Conservation (phyloP, 768 basidiomycete species). For the Tulasnella sp. region DNA sequence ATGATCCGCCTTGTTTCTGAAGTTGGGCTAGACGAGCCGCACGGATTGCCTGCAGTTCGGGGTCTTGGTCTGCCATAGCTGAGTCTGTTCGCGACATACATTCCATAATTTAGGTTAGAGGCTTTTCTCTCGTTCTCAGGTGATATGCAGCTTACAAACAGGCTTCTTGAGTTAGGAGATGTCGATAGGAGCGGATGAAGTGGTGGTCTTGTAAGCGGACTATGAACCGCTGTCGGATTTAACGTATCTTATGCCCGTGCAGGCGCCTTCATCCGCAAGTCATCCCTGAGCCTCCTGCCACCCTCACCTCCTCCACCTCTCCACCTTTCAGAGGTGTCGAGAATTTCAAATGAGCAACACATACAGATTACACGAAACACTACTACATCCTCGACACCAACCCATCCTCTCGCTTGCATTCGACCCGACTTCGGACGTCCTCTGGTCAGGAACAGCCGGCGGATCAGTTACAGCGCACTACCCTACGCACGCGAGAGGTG, state of each 20-base stretch:
- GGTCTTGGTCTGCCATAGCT: conserved; percentile 40
- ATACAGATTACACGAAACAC: background rate
- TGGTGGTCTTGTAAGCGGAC: too few relatives aligned
- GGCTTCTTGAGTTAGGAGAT: background rate
- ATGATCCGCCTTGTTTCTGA: conserved; percentile 39
- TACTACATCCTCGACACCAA: conserved; percentile 39
- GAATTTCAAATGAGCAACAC: too few relatives aligned
- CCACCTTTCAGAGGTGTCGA: too few relatives aligned
- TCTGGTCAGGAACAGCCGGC: conserved; percentile 80
- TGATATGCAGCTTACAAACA: background rate
- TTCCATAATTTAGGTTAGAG: background rate
- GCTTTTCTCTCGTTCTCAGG: background rate
- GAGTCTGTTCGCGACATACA: background rate
- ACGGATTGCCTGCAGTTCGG: conserved; percentile 52
- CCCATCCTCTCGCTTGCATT: conserved; percentile 79
- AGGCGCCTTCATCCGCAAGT: background rate
- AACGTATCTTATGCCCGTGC: background rate
- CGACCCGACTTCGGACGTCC: conserved; percentile 85
- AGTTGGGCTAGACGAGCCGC: conserved; percentile 52
- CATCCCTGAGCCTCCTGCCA: background rate
- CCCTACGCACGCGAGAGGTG: conserved; percentile 66
- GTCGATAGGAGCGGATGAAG: conserved; percentile 4
- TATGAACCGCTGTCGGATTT: background rate
- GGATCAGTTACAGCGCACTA: conserved; percentile 74
- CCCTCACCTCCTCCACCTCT: background rate